Conservation (phyloP, 2,329 filamentous ascomycete genomes). For the Aspergillus nomiae region DNA sequence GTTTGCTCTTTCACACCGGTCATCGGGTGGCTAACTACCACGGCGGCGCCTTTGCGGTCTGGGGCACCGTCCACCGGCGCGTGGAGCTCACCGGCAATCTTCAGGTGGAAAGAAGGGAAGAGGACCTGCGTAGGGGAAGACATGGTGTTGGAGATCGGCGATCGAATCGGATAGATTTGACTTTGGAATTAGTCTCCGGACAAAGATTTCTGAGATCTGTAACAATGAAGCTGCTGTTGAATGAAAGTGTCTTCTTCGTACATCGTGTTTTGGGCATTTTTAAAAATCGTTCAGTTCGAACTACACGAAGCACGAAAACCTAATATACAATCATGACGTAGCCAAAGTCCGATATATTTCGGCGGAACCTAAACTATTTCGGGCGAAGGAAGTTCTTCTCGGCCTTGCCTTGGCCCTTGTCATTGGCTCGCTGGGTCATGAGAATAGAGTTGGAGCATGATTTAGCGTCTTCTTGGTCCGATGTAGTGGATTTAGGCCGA, state of each 20-base stretch:
- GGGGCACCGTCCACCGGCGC: background rate
- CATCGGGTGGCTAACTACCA: constrained; percentile 22
- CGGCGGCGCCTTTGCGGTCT: constrained; percentile 13
- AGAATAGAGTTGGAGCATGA: background rate
- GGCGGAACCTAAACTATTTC: background rate
- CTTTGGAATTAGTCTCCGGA: background rate
- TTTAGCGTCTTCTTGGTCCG: background rate
- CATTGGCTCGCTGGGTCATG: background rate
- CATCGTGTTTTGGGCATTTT: background rate
- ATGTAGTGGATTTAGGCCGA: background rate
- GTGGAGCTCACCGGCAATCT: background rate
- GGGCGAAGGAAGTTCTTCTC: background rate
- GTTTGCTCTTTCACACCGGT: constrained; percentile 44
- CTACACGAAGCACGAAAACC: no score
- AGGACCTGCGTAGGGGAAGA: background rate
- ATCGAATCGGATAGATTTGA: background rate
- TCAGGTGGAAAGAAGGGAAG: constrained; percentile 5
- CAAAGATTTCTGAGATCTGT: background rate
- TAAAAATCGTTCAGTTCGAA: background rate
- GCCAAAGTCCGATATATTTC: background rate
- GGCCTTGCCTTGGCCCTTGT: background rate
- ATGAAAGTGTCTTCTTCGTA: background rate
- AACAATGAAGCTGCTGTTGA: background rate
- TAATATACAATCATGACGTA: background rate
- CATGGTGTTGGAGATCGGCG: background rate